A percentile compares a stretch with the other conserved stretches of the same genome.
Conservation (phyloP, 805 yeast genomes). For the Kluyveromyces lactis region DNA sequence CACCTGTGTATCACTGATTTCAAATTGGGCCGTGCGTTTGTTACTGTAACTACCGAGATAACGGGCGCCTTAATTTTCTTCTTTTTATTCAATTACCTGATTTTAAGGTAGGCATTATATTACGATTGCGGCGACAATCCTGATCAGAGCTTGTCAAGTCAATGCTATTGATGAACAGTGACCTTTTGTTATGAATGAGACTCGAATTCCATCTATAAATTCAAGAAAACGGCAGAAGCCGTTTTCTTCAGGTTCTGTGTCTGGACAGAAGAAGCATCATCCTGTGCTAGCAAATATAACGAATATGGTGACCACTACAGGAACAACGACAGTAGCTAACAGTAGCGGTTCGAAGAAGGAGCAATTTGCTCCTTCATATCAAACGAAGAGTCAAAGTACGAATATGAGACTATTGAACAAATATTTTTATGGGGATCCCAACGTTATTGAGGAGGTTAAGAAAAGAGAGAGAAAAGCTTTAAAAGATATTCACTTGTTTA, state of each 20-base stretch:
- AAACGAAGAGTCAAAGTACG: conserved; percentile 1
- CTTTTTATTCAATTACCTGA: no score
- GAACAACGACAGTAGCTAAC: no score
- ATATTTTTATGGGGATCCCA: conserved; percentile 26
- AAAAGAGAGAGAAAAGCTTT: conserved; percentile 25
- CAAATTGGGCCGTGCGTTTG: no score
- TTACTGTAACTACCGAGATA: no score
- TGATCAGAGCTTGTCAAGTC: no score
- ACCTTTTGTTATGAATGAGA: conserved; percentile 2
- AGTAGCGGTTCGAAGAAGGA: neutral
- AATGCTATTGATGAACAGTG: no score
- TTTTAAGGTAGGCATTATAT: no score
- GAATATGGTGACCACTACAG: conserved; percentile 2
- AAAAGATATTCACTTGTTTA: conserved; percentile 22
- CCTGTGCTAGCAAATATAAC: conserved; percentile 8
- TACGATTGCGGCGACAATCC: no score
- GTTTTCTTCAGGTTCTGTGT: conserved; percentile 1
- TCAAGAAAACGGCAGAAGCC: conserved; percentile 1
- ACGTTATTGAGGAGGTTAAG: conserved; percentile 26
- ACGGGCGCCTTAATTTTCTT: no score
- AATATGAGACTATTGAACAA: conserved; percentile 18
- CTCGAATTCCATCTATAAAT: neutral
- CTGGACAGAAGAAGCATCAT: conserved; percentile 1
- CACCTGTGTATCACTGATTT: no score
- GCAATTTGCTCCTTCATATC: neutral